phyloP scores from a whole-genome alignment of 2,329 filamentous ascomycete genomes.

The Colletotrichum lindemuthianum region DNA sequence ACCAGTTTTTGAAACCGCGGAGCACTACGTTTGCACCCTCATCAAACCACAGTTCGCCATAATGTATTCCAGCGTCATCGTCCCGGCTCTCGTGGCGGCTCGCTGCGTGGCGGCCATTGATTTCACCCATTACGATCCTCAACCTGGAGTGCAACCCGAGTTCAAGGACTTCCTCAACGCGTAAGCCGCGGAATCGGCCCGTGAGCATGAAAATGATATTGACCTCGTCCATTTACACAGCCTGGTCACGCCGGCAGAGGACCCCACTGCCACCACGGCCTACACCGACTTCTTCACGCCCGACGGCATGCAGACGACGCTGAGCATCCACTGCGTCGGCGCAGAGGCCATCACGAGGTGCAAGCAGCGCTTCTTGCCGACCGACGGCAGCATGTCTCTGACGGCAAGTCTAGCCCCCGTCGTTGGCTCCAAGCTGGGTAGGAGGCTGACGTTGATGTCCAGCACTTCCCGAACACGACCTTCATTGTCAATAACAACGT shows the following conservation, averaged over 20 bases:
- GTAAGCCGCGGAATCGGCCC: background rate
- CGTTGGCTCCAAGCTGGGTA: background rate
- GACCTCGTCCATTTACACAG: background rate
- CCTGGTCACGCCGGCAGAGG: conserved; percentile 23
- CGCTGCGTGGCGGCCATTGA: conserved; percentile 16
- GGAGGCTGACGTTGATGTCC: background rate
- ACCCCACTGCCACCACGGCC: conserved; percentile 28
- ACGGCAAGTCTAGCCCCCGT: background rate
- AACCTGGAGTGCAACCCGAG: conserved; percentile 20
- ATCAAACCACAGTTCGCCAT: background rate
- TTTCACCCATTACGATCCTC: conserved; percentile 19
- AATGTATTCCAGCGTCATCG: conserved; percentile 1
- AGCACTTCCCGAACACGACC: conserved; percentile 31
- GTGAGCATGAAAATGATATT: too few species aligned
- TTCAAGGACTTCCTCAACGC: conserved; percentile 24
- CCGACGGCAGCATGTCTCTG: conserved; percentile 27
- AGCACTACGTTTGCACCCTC: background rate
- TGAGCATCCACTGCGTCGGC: conserved; percentile 31
- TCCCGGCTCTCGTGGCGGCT: conserved; percentile 4
- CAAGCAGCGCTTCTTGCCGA: conserved; percentile 26
- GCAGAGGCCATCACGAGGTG: conserved; percentile 24
- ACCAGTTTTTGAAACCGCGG: too few species aligned
- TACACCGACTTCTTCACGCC: conserved; percentile 31
- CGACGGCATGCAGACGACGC: conserved; percentile 31
- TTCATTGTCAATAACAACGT: conserved; percentile 22